Evolutionary conservation across 805 yeast genomes (phyloP).

Genomic region (Schwanniomyces polymorphus): DNA sequence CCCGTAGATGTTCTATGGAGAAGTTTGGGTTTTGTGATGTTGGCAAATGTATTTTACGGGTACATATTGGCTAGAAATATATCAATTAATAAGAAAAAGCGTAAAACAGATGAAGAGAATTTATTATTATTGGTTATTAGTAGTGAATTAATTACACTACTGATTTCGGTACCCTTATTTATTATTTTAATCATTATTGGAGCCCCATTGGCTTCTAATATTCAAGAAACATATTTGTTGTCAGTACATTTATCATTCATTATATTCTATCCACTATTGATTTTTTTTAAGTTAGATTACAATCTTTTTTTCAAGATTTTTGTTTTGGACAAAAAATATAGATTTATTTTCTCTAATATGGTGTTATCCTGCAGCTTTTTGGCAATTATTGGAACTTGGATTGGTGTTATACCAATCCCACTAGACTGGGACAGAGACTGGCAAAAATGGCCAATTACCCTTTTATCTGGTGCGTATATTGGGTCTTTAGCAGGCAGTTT

Average conservation of each 20-base stretch:
- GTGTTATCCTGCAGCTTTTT: constrained; percentile 26
- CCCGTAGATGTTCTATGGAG: constrained; percentile 19
- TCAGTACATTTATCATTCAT: constrained; percentile 63
- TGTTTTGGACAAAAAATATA: constrained; percentile 17
- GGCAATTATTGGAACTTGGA: constrained; percentile 71
- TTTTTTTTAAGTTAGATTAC: constrained; percentile 52
- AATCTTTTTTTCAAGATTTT: constrained; percentile 27
- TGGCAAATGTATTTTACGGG: constrained; percentile 23
- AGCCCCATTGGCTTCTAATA: constrained; percentile 65
- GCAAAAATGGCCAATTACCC: constrained; percentile 95
- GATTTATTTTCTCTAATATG: constrained; percentile 21
- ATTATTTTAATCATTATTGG: constrained; percentile 63
- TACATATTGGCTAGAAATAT: constrained; percentile 13
- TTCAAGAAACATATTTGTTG: constrained; percentile 57
- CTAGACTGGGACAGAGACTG: constrained; percentile 97
- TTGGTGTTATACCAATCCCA: constrained; percentile 92
- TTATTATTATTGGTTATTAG: constrained; percentile 23
- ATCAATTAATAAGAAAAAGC: background rate
- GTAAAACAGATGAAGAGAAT: constrained; percentile 9
- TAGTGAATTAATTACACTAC: constrained; percentile 27
- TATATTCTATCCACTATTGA: constrained; percentile 62
- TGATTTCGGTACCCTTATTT: constrained; percentile 40
- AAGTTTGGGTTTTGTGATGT: constrained; percentile 24
- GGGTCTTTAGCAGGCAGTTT: constrained; percentile 69
- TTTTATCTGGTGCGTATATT: constrained; percentile 71